phyloP scores from a whole-genome alignment of 2,329 filamentous ascomycete species.

The Canariomyces notabilis region DNA sequence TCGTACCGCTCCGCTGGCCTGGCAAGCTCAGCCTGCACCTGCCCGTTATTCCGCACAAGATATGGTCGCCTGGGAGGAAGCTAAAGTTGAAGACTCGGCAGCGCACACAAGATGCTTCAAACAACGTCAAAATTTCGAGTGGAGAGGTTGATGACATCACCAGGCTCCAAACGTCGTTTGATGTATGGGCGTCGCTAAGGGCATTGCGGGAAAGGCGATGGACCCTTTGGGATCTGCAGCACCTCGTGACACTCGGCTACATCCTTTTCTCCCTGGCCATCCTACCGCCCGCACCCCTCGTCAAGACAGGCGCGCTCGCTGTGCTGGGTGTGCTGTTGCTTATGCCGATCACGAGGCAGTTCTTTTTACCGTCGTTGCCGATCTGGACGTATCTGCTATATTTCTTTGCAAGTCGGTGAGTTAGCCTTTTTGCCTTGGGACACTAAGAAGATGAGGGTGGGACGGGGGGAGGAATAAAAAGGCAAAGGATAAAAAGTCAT shows the following conservation, averaged over 20 bases:
- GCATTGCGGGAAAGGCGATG: conserved; percentile 73
- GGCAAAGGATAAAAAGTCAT: not conserved
- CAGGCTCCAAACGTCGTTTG: conserved; percentile 74
- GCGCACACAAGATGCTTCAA: conserved; percentile 21
- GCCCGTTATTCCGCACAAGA: conserved; percentile 32
- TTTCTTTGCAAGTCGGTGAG: conserved; percentile 90
- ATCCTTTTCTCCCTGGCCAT: conserved; percentile 80
- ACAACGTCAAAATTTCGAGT: no score
- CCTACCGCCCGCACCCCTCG: conserved; percentile 71
- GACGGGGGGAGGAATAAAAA: no score
- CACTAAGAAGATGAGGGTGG: not conserved
- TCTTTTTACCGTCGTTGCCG: conserved; percentile 81
- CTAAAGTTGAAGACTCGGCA: conserved; percentile 23
- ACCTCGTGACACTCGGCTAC: conserved; percentile 67
- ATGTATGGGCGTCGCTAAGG: conserved; percentile 69
- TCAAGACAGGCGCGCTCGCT: conserved; percentile 69
- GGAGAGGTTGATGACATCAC: conserved; percentile 67
- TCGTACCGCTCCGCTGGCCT: conserved; percentile 20
- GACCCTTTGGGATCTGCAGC: conserved; percentile 80
- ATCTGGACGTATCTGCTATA: conserved; percentile 84
- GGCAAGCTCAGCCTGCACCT: conserved; percentile 28
- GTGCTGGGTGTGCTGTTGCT: conserved; percentile 65
- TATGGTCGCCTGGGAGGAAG: conserved; percentile 25
- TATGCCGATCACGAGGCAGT: conserved; percentile 81
- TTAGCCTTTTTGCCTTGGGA: conserved; percentile 23